phyloP scores from a whole-genome alignment of 164 flowering plant species.

The Nymphaea thermarum region DNA sequence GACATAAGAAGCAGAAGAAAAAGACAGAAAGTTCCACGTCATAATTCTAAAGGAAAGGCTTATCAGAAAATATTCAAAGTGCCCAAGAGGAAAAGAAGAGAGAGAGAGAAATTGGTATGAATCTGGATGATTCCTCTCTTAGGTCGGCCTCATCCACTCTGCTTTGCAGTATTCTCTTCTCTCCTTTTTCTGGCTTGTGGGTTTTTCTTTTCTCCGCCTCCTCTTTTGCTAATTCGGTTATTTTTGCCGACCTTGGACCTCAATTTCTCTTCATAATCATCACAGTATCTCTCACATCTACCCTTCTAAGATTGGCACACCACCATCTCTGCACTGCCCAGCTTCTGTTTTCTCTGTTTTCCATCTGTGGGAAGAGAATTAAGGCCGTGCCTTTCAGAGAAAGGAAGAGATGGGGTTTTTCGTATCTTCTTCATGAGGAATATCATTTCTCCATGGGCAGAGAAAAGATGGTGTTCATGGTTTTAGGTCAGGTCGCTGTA shows the following conservation, averaged over 20 bases:
- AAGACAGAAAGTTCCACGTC: slow-evolving; percentile 54
- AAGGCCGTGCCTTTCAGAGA: not conserved
- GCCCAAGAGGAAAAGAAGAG: not conserved
- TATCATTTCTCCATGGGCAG: not conserved
- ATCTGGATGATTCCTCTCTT: slow-evolving; percentile 22
- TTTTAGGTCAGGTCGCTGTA: not conserved
- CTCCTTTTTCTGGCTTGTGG: slow-evolving; percentile 9
- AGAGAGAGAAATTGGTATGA: slow-evolving; percentile 3
- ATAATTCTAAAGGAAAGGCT: slow-evolving; percentile 1
- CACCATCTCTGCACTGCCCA: slow-evolving; percentile 11
- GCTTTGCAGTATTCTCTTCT: slow-evolving; percentile 17
- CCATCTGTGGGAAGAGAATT: slow-evolving; percentile 4
- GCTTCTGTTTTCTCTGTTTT: slow-evolving; percentile 7
- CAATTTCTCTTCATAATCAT: slow-evolving; percentile 37
- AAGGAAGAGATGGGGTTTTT: not conserved
- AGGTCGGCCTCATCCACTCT: slow-evolving; percentile 16
- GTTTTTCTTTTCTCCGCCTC: slow-evolving; percentile 3
- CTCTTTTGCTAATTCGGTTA: slow-evolving; percentile 3
- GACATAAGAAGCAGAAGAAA: slow-evolving; percentile 39
- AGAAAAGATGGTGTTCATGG: not conserved
- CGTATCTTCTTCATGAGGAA: not conserved
- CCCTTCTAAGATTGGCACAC: slow-evolving; percentile 11
- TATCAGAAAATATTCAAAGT: not conserved
- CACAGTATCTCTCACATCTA: slow-evolving; percentile 6
- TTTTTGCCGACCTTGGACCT: slow-evolving; percentile 18